Percentiles rank a stretch among this genome's conserved stretches.
These are phyloP conservation scores for Wallacemonas sp. DNA, from an alignment of 208 protist species.

Conservation along the genomic window DNA sequence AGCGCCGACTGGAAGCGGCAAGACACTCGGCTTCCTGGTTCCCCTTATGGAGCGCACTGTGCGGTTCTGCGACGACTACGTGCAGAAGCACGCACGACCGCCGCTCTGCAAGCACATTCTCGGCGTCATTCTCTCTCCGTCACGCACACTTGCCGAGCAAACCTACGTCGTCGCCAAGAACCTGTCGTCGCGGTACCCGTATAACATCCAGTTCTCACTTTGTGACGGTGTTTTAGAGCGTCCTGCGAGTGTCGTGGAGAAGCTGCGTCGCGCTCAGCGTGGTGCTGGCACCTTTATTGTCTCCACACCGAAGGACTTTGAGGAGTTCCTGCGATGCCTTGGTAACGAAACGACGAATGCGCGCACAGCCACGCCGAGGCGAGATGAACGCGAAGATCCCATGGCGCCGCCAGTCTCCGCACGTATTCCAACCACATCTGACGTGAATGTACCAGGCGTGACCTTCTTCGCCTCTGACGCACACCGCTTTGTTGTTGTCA, in stretches of 20 bases:
- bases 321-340: slow-evolving; percentile 53
- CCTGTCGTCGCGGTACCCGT: slow-evolving; percentile 64
- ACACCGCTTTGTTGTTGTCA: slow-evolving; percentile 67
- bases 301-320: slow-evolving; percentile 76
- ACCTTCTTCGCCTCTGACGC: slow-evolving; percentile 8
- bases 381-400: neutral
- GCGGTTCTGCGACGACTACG: slow-evolving; percentile 47
- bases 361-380: slow-evolving; percentile 8
- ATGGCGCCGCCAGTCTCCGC: neutral
- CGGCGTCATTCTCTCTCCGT: slow-evolving; percentile 81
- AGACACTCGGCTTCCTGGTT: slow-evolving; percentile 96
- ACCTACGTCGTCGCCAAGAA: slow-evolving; percentile 80
- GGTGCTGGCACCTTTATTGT: slow-evolving; percentile 77
- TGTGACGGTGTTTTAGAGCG: slow-evolving; percentile 74
- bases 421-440: neutral
- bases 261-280: slow-evolving; percentile 41
- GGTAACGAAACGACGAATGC: slow-evolving; percentile 36
- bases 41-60: slow-evolving; percentile 84
- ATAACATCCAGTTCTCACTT: slow-evolving; percentile 71
- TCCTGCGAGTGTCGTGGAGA: slow-evolving; percentile 29
- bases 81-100: slow-evolving; percentile 39
- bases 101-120: slow-evolving; percentile 66
- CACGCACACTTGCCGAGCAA: slow-evolving; percentile 79
- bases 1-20: slow-evolving; percentile 97
- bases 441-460: slow-evolving; percentile 2